Base-by-base conservation (phyloP, 495 filamentous ascomycete genomes). In the Echria macrotheca region DNA sequence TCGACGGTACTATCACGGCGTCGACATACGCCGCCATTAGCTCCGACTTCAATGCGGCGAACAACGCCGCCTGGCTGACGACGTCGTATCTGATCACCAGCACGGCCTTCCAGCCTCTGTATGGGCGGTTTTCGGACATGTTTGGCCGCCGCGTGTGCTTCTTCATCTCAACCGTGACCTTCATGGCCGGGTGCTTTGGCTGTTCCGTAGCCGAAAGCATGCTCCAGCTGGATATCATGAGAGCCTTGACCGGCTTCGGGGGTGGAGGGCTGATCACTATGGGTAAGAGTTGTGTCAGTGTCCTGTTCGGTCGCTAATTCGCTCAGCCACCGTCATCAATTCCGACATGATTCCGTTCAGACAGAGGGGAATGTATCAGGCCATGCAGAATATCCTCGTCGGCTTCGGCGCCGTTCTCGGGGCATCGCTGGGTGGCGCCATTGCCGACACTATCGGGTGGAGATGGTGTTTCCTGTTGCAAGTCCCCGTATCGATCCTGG, bases 31-130 rank as follows among this genome's bases (percentile, higher is more conserved):
- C 80, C 12, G 69, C 82, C 15, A 85, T 85, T 55, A 78, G 77
- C 52, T 77, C 74, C 22, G 71, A 75, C 40, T 77, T 79, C 44
- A 61, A 65, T 43, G 73, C 72, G 3, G 69, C 71, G 7, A 74
- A 76, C 53, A 75, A 72, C 4, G 69, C 73, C 2, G 72, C 66
- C 9, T 91, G 85, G 85, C 77, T 85, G 1, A 86, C 84, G 6
- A 89, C 84, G 2, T 86, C 84, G 3, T 84, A 83, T 21, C 64
- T 89, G 14, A 83, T 91, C 48, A 82, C 84, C 1, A 86, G 84
- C 58, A 85, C 82, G 3, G 80, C 82, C 47, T 86, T 85, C 54
- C 73, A 75, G 44, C 69, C 69, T 14, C 44, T 72, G 18, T 72
- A 70, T 24, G 69, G 69, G 5, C 69, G 75, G 0, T 59, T 78